Conservation (phyloP, 106 monocot genomes). For the Phalaenopsis equestris region DNA sequence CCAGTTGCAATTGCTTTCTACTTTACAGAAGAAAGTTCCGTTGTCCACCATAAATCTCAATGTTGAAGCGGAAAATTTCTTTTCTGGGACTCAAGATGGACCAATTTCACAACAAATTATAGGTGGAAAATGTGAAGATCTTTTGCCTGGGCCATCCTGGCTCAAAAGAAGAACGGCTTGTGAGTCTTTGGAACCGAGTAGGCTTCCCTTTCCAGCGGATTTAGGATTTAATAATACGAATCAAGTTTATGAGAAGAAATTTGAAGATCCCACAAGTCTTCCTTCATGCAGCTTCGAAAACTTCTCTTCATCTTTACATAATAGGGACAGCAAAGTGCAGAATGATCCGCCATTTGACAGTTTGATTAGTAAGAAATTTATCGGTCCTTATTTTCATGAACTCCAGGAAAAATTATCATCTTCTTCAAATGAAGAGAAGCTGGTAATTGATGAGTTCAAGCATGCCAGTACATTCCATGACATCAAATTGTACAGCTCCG, state of each 20-base stretch:
- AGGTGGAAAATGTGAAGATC: background rate
- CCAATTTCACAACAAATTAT: background rate
- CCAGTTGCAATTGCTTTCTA: conserved; percentile 1
- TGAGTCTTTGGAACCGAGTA: background rate
- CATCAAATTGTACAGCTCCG: background rate
- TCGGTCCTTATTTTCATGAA: background rate
- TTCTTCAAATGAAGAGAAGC: background rate
- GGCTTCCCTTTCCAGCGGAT: background rate
- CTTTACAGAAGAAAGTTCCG: background rate
- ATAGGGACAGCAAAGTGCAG: background rate
- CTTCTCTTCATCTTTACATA: background rate
- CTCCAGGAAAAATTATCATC: background rate
- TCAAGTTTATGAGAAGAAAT: background rate
- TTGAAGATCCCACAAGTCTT: background rate
- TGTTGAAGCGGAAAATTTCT: background rate
- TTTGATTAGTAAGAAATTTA: background rate
- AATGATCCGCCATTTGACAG: background rate
- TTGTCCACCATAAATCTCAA: conserved; percentile 13
- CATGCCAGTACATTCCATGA: background rate
- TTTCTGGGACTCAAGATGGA: conserved; percentile 11
- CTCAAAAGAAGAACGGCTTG: too few relatives aligned
- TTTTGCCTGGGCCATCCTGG: too few relatives aligned
- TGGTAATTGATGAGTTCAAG: background rate
- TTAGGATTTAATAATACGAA: background rate
- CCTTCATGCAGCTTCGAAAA: background rate